These are phyloP conservation scores for Boletus coccyginus DNA, from an alignment of 768 basidiomycete species.

Conservation along the genomic window DNA sequence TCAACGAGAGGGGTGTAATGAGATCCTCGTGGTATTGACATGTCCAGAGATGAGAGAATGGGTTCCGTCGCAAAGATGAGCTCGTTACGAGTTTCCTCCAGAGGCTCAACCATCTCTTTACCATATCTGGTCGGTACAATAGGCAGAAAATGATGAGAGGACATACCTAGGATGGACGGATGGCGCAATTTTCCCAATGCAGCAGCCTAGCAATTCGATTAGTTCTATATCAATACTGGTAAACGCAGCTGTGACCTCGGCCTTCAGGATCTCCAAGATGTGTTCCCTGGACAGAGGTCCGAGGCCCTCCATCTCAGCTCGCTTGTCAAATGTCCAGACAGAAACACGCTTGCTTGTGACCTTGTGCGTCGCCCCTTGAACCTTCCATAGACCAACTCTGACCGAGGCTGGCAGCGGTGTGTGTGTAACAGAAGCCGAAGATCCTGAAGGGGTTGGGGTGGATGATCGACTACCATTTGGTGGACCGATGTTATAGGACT, in stretches of 20 bases:
- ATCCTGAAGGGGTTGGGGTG: conserved; percentile 34
- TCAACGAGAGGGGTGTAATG: conserved; percentile 63
- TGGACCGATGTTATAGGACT: conserved; percentile 68
- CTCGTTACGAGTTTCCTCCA: conserved; percentile 89
- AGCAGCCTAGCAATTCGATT: conserved; percentile 55
- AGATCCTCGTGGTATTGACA: conserved; percentile 67
- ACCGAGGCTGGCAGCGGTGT: conserved; percentile 42
- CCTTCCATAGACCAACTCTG: conserved; percentile 83
- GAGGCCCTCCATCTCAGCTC: conserved; percentile 69
- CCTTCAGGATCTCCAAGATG: conserved; percentile 81
- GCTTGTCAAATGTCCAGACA: conserved; percentile 92
- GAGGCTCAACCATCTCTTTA: conserved; percentile 93
- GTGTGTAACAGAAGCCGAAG: conserved; percentile 35
- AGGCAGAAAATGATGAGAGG: neutral
- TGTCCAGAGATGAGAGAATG: conserved; percentile 75
- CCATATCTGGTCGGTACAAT: conserved; percentile 2
- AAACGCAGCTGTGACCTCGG: conserved; percentile 60
- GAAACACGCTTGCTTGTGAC: conserved; percentile 87
- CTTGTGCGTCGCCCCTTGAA: conserved; percentile 85
- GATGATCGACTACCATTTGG: conserved; percentile 36
- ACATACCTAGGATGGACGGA: conserved; percentile 84
- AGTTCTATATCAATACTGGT: neutral
- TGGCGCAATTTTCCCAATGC: conserved; percentile 84
- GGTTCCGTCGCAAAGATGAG: conserved; percentile 94
- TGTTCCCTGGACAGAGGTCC: conserved; percentile 64